Percentiles rank a stretch among this genome's conserved stretches.
Evolutionary conservation across 202 grass and related monocot genomes (phyloP).

Genomic region (Hordeum pubiflorum): DNA sequence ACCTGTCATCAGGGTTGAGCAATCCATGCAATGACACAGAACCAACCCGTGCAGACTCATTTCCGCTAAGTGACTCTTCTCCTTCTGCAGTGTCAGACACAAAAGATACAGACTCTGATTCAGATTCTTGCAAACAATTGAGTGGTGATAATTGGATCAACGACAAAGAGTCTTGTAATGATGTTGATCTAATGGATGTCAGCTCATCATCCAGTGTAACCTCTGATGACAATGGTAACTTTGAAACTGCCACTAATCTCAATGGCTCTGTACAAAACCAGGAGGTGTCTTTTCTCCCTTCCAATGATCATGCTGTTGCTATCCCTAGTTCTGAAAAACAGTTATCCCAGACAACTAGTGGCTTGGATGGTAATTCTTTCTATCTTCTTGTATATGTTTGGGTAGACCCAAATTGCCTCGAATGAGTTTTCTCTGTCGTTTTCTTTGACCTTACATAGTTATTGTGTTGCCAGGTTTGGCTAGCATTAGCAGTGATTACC

Average conservation of each 20-base stretch:
- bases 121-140: conserved; percentile 28
- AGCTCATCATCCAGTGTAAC: conserved; percentile 53
- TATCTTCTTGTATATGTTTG: conserved; percentile 13
- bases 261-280: conserved; percentile 14
- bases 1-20: conserved; percentile 13
- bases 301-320: conserved; percentile 10
- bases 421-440: conserved; percentile 4
- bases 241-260: conserved; percentile 23
- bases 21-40: conserved; percentile 28
- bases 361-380: conserved; percentile 58
- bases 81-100: conserved; percentile 22
- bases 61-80: conserved; percentile 25
- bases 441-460: conserved; percentile 16
- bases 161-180: conserved; percentile 42
- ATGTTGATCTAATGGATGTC: conserved; percentile 65
- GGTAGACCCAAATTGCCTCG: neutral
- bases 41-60: conserved; percentile 12
- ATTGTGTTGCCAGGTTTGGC: conserved; percentile 38
- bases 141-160: conserved; percentile 33
- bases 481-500: conserved; percentile 22
- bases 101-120: conserved; percentile 24
- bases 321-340: conserved; percentile 26
- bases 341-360: conserved; percentile 31
- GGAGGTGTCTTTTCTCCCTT: conserved; percentile 15
- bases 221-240: conserved; percentile 30